These are phyloP conservation scores for Alternaria tenuissima DNA, from an alignment of 2,329 filamentous ascomycete species.

Conservation along the genomic window DNA sequence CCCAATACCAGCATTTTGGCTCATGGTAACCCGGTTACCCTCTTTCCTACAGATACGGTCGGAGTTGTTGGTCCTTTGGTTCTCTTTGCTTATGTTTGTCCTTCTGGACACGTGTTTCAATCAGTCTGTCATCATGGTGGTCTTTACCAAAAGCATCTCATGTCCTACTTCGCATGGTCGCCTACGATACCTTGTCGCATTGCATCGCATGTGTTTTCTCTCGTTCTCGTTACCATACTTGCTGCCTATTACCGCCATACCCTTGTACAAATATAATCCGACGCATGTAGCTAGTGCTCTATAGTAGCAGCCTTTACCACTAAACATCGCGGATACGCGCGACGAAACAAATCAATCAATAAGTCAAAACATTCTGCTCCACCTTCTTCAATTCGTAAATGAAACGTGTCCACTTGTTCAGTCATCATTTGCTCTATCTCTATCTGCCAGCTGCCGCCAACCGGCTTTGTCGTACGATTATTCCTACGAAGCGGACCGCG, in stretches of 20 bases:
- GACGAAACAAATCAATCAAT: slow-evolving; percentile 5
- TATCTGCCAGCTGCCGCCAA: neutral
- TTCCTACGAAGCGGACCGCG: neutral
- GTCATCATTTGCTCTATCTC: neutral
- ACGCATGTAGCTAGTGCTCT: slow-evolving; percentile 2
- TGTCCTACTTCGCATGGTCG: neutral
- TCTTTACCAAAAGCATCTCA: slow-evolving; percentile 9
- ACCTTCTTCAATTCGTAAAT: neutral
- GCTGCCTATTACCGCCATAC: slow-evolving; percentile 9
- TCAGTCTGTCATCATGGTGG: neutral
- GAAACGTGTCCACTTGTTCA: neutral
- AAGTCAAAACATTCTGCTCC: neutral
- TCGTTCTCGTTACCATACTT: slow-evolving; percentile 2
- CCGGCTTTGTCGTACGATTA: neutral
- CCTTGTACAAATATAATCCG: slow-evolving; percentile 26
- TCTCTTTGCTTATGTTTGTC: slow-evolving; percentile 1
- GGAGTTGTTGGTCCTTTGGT: slow-evolving; percentile 4
- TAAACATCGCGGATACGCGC: neutral
- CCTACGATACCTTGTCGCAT: slow-evolving; percentile 11
- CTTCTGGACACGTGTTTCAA: neutral
- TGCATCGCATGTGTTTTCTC: slow-evolving; percentile 8
- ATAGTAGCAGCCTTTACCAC: neutral
- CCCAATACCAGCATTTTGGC: slow-evolving; percentile 8
- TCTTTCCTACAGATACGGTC: neutral
- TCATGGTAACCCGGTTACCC: slow-evolving; percentile 1